Base-by-base conservation (phyloP, 371 early-diverging fungal species). In the Polyrhizophydium stewartii region DNA sequence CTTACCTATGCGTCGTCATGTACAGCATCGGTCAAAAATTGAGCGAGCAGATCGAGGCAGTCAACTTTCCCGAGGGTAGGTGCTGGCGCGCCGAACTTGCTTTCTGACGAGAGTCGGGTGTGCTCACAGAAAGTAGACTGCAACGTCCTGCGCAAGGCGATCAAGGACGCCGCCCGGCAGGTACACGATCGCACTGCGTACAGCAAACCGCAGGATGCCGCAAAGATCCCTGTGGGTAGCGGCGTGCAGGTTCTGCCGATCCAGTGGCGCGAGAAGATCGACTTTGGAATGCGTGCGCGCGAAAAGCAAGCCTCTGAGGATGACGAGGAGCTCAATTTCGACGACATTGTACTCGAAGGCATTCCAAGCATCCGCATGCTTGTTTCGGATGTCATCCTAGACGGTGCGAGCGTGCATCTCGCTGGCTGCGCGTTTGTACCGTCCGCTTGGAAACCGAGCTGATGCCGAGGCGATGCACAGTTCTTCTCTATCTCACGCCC, bases 401-500 rank as follows among this genome's bases (percentile, higher is more conserved):
- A 91, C 65, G 85, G 90, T 91, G 76, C 55, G 77, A 60, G n/a
- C 32, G 25, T n/a, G 12, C 16, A 16, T 27, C n/a, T n/a, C n/a
- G n/a, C 43, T 17, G 43, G n/a, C n/a, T 16, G n/a, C n/a, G n/a
- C 3, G 49, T 47, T 25, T 3, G 49, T 16, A 7, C 25, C 16
- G 49, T 16, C 22, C 3, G 28, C 25, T 16, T 47, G 22, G 28
- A 47, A 7, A 16, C 28, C 25, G 22, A 35, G 7, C 13, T 35
- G 35, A 35, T 10, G 25, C 25, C 43, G 17, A 38, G 25, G 37
- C 33, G 35, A 50, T 52, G 40, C 31, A 13, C 25, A 91, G 90
- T 92, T 0, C 76, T 90, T 16, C 69, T 91, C 3, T 93, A 93
- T 62, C 87, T 92, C 86, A 90, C 90, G 5, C 89, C 89, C 5